Evolutionary conservation across 202 grass and related monocot species (phyloP).

Genomic region (Schoenoplectus triqueter): DNA sequence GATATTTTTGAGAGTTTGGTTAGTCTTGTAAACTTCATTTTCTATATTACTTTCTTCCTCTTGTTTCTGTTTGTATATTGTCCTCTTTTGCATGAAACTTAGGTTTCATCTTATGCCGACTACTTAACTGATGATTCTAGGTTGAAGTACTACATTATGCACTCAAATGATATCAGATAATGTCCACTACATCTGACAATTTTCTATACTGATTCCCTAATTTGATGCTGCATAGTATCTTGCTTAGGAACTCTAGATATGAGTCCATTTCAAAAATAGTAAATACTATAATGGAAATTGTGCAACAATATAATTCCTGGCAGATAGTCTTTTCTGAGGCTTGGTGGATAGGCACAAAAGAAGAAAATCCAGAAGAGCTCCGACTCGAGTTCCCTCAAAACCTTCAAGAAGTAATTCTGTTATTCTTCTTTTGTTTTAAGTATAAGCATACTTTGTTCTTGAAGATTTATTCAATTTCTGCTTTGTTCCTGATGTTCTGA

Average conservation of each 20-base stretch:
- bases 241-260: background rate
- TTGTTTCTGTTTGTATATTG: background rate
- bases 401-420: slow-evolving; percentile 55
- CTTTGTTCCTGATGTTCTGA: background rate
- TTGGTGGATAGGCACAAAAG: slow-evolving; percentile 81
- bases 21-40: slow-evolving; percentile 24
- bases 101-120: background rate
- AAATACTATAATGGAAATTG: slow-evolving; percentile 1
- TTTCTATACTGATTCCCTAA: background rate
- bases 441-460: background rate
- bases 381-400: slow-evolving; percentile 72
- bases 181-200: slow-evolving; percentile 1
- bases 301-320: slow-evolving; percentile 15
- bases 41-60: background rate
- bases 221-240: background rate
- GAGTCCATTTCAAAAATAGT: background rate
- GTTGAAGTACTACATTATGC: background rate
- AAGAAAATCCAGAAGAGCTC: slow-evolving; percentile 81
- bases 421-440: slow-evolving; percentile 4
- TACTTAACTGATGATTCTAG: background rate
- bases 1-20: slow-evolving; percentile 95
- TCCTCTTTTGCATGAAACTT: background rate
- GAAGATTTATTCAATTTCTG: background rate
- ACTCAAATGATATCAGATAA: background rate
- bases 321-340: slow-evolving; percentile 94